Base-by-base conservation (phyloP, 2,329 filamentous ascomycete genomes). In the Septoria petroselini region DNA sequence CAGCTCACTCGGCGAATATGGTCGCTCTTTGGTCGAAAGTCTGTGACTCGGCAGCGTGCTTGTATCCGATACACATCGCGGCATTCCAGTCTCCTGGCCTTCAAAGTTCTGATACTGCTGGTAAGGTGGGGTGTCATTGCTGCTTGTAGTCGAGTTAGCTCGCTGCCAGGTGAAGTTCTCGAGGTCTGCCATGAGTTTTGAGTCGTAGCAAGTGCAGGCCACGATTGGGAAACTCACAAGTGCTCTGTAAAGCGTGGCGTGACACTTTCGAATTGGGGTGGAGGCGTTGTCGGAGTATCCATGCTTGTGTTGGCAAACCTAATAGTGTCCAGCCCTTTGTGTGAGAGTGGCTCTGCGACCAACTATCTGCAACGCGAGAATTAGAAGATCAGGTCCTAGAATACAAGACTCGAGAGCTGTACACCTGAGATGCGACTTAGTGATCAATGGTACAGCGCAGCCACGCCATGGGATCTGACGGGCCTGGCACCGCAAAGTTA, bases 201-300 rank as follows among this genome's bases (percentile, higher is more conserved):
- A 14, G 17, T 14, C 35, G 15, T 19, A 19, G 35, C 15, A 7
- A 21, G 21, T 19, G 17, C 11, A 8, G 35, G 8, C 11, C 14
- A 15, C 9, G n/a, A 14, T 18, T 15, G n/a, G 12, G 15, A 11
- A 8, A 57, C 61, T 58, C 53, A 63, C 60, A 63, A 53, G 41
- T 63, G 57, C 41, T 63, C 61, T 41, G 51, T 61, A 41, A 63
- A 62, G 23, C 59, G 48, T 12, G 60, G 60, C 27, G 41, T 56
- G 23, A 46, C 44, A 34, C 27, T 33, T 18, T 47, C 38, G 15
- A 57, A 60, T 21, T 55, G 44, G 7, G 58, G 58, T 14, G 51
- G 52, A 31, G 54, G 57, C 4, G 44, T 31, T 17, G 39, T 33
- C 15, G 39, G 33, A 47, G 50, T 38, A 38, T 52, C 50, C 39